phyloP scores from a whole-genome alignment of 2,329 filamentous ascomycete genomes.

The Keithomyces neogunnii region DNA sequence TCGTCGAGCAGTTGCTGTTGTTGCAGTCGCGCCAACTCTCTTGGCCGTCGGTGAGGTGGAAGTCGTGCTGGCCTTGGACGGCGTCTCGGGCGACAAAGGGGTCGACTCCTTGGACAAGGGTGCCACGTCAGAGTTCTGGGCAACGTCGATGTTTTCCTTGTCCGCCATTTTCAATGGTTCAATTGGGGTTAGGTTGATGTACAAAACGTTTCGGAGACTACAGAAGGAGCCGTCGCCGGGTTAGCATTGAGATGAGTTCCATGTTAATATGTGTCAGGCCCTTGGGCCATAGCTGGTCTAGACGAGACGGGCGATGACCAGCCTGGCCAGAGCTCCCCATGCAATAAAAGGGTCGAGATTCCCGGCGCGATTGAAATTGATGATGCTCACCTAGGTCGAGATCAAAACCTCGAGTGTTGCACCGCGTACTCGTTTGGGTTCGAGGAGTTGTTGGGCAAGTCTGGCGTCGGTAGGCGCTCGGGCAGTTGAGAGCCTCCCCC shows the following conservation, averaged over 20 bases:
- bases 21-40: constrained; percentile 24
- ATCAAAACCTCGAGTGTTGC: constrained; percentile 1
- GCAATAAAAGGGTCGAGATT: background rate
- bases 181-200: background rate
- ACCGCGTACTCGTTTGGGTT: constrained; percentile 2
- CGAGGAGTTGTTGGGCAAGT: background rate
- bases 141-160: constrained; percentile 35
- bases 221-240: too few relatives aligned
- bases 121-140: constrained; percentile 32
- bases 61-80: constrained; percentile 23
- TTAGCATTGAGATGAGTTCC: background rate
- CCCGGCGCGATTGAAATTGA: background rate
- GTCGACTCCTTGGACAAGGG: constrained; percentile 18
- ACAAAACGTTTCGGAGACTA: constrained; percentile 2
- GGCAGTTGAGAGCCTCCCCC: background rate
- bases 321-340: background rate
- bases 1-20: constrained; percentile 24
- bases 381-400: constrained; percentile 4
- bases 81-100: constrained; percentile 23
- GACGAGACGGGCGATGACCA: background rate
- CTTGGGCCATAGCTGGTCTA: background rate
- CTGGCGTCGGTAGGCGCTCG: background rate
- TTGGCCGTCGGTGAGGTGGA: constrained; percentile 23
- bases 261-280: background rate
- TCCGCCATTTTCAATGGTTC: constrained; percentile 33